Percentiles rank a stretch among this genome's conserved stretches.
phyloP scores from a whole-genome alignment of 306 rosid genomes.

The Canavalia ensiformis region DNA sequence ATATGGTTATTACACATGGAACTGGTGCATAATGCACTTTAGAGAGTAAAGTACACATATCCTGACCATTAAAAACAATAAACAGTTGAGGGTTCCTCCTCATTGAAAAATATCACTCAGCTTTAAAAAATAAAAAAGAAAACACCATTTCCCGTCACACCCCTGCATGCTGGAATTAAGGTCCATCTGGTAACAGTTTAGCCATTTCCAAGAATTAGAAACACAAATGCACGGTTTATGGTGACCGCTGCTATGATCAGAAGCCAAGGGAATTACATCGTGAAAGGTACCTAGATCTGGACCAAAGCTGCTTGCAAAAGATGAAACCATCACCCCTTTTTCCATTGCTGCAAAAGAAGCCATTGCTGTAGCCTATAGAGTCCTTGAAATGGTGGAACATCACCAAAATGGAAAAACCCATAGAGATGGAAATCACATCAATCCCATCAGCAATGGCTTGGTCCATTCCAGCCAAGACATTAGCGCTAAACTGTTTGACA shows the following conservation, averaged over 20 bases:
- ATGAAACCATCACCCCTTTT: conserved; percentile 48
- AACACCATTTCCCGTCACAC: no score
- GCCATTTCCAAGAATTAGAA: conserved; percentile 45
- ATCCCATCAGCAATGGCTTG: conserved; percentile 50
- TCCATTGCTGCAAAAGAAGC: conserved; percentile 56
- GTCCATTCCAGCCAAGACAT: conserved; percentile 47
- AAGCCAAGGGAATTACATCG: conserved; percentile 49
- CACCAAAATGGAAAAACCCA: conserved; percentile 24
- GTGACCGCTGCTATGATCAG: conserved; percentile 35
- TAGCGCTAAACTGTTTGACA: neutral
- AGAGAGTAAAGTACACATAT: no score
- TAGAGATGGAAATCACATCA: conserved; percentile 51
- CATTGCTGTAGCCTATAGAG: conserved; percentile 27
- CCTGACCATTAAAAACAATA: no score
- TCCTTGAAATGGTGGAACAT: conserved; percentile 37
- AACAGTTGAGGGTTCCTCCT: no score
- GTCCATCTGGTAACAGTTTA: conserved; percentile 48
- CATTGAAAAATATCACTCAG: no score
- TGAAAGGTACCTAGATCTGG: conserved; percentile 9
- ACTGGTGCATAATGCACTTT: no score
- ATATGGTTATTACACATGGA: no score
- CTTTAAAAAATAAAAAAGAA: no score
- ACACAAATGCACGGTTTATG: conserved; percentile 45
- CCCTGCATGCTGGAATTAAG: conserved; percentile 27
- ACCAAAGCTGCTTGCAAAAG: conserved; percentile 30